Percentiles rank a stretch among this genome's conserved stretches.
phyloP scores from a whole-genome alignment of 1,284 basidiomycete species.

The Microbotryum scabiosae region DNA sequence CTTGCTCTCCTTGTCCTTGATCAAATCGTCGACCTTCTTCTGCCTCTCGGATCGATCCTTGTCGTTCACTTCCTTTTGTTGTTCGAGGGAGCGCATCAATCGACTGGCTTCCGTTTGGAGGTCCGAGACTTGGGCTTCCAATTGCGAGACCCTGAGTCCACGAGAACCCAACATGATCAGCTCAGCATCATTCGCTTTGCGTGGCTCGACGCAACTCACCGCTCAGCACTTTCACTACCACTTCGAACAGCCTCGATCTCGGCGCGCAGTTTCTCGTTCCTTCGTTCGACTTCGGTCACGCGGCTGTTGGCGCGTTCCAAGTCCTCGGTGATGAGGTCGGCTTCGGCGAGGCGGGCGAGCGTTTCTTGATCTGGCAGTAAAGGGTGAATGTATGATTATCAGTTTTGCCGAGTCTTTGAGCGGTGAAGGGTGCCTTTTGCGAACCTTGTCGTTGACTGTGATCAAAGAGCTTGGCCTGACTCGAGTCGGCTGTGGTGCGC shows the following conservation, averaged over 20 bases:
- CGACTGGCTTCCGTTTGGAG: constrained; percentile 65
- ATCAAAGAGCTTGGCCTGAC: constrained; percentile 80
- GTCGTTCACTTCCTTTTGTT: constrained; percentile 53
- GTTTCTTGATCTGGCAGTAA: constrained; percentile 70
- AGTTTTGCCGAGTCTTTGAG: constrained; percentile 5
- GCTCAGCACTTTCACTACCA: constrained; percentile 64
- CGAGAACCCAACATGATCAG: not conserved
- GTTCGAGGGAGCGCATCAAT: constrained; percentile 58
- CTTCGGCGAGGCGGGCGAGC: constrained; percentile 72
- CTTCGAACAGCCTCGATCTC: constrained; percentile 82
- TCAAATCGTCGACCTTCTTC: constrained; percentile 40
- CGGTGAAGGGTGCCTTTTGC: constrained; percentile 7
- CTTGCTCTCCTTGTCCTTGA: constrained; percentile 56
- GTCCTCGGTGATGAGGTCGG: constrained; percentile 87
- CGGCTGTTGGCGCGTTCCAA: constrained; percentile 85
- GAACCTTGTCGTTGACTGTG: constrained; percentile 77
- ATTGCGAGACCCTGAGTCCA: constrained; percentile 52
- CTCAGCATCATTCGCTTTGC: not conserved
- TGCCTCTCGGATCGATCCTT: constrained; percentile 40
- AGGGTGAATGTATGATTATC: not conserved
- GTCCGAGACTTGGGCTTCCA: constrained; percentile 63
- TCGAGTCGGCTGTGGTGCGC: constrained; percentile 79
- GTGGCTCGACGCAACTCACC: constrained; percentile 45
- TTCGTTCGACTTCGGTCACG: constrained; percentile 79
- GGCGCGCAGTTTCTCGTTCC: constrained; percentile 85